Evolutionary conservation across 2,329 filamentous ascomycete genomes (phyloP).

Genomic region (Colletotrichum paranaense): DNA sequence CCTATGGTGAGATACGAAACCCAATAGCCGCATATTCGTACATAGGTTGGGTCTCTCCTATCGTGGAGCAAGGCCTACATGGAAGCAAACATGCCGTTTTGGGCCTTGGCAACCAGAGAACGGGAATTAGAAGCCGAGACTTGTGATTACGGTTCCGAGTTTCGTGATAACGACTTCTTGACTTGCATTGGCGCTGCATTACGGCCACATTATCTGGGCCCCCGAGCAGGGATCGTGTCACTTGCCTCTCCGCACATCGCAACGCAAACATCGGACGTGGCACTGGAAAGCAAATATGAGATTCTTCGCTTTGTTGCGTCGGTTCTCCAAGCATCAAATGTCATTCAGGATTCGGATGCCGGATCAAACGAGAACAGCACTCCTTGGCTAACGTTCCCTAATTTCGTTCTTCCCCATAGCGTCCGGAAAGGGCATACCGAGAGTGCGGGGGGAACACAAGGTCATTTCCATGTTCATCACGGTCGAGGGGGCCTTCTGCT

Average conservation of each 20-base stretch:
- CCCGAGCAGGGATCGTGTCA: not conserved
- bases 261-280: not conserved
- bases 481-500: too few species aligned
- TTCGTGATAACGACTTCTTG: not conserved
- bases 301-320: not conserved
- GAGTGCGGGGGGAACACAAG: too few species aligned
- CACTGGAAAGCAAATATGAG: not conserved
- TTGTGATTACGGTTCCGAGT: not conserved
- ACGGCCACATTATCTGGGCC: not conserved
- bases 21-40: not conserved
- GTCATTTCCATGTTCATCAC: too few species aligned
- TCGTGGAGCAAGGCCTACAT: not conserved
- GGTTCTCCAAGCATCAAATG: too few species aligned
- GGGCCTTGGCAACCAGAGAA: not conserved
- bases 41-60: too few species aligned
- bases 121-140: not conserved
- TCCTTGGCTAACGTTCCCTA: not conserved
- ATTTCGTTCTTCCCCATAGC: not conserved
- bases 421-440: not conserved
- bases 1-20: not conserved
- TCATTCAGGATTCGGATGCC: too few species aligned
- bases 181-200: constrained; percentile 5
- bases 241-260: not conserved
- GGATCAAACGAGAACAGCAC: too few species aligned
- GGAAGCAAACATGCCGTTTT: not conserved